Evolutionary conservation across 331 rosid genomes (phyloP), one percentile per base, ranked within the genome.

Genomic region (Dryas integrifolia): DNA sequence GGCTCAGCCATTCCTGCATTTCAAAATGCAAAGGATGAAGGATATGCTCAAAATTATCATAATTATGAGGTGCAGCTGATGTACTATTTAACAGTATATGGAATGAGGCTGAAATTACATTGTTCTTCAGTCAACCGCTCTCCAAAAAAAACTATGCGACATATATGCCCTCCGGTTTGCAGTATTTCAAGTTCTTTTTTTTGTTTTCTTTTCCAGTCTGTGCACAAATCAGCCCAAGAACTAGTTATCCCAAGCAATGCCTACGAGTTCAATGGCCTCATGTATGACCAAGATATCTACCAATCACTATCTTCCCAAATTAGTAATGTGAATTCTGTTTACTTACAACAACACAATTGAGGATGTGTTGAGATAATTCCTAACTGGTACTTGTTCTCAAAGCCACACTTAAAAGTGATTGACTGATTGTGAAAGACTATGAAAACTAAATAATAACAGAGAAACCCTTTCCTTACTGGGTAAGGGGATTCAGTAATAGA

Each of bases 1-100:
- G 86, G 82, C 82, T 89, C 97, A 7, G 85, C 91, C 98, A 94
- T 94, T 44, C 70, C 96, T 91, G 86, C 83, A 72, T 58, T 67
- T 70, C 41, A 40, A 58, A 56, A 43, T 5, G 39, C 38, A 30
- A 44, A 30, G 43, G 35, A 74, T 43, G 47, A 74, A 41, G n/a
- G 11, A 52, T 30, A 7, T 72, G 14, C 15, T 30, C 46, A 58
- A 45, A 13, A n/a, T 8, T 46, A 58, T 58, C 44, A 3, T 4
- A 30, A 44, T 12, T 58, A 30, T 11, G 9, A 6, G 13, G 13
- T 26, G 16, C 9, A 58, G 41, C 7, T 58, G 51, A 12, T 35
- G 4, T 58, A 58, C 6, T n/a, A 9, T 24, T 58, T 24, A 30
- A 58, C 15, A 58, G 11, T n/a, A 3, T 58, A 10, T 11, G 41